Evolutionary conservation across 2,329 filamentous ascomycete genomes (phyloP).

Genomic region (Nannizziopsis arthrosporioides): DNA sequence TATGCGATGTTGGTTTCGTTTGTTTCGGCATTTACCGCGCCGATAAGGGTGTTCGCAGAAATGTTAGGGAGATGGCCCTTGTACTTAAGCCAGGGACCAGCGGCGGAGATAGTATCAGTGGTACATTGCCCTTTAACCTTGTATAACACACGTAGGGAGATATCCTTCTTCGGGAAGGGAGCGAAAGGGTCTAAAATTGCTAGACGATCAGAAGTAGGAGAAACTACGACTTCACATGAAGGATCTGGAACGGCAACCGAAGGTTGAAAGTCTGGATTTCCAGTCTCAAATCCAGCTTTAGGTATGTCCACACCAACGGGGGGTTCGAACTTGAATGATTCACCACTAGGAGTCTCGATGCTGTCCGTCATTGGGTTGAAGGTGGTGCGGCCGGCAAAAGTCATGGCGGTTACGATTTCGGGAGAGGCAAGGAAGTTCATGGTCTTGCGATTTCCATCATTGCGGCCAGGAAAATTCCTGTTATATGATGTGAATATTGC

Average conservation of each 20-base stretch:
- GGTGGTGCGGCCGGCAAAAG: slow-evolving; percentile 79
- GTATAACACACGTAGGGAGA: slow-evolving; percentile 78
- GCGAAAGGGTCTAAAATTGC: slow-evolving; percentile 84
- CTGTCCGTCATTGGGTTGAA: slow-evolving; percentile 93
- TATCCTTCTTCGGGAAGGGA: slow-evolving; percentile 65
- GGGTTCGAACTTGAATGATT: slow-evolving; percentile 72
- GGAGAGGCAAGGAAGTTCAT: slow-evolving; percentile 99
- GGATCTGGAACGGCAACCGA: slow-evolving; percentile 61
- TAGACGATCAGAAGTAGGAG: slow-evolving; percentile 77
- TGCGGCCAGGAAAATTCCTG: slow-evolving; percentile 92
- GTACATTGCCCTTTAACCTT: slow-evolving; percentile 98
- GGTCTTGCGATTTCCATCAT: slow-evolving; percentile 89
- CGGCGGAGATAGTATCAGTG: slow-evolving; percentile 95
- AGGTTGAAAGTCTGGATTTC: slow-evolving; percentile 62
- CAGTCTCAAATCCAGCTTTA: slow-evolving; percentile 65
- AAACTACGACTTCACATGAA: slow-evolving; percentile 60
- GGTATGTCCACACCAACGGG: slow-evolving; percentile 52
- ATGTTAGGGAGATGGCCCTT: slow-evolving; percentile 99
- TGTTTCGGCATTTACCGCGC: slow-evolving; percentile 82
- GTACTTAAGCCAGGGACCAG: slow-evolving; percentile 97
- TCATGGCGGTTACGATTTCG: slow-evolving; percentile 92
- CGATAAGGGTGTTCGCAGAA: slow-evolving; percentile 91
- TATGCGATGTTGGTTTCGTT: slow-evolving; percentile 87
- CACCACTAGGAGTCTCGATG: slow-evolving; percentile 66
- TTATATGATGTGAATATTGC: slow-evolving; percentile 97